phyloP scores from a whole-genome alignment of 208 protist genomes.

The Wallacemonas sp. region DNA sequence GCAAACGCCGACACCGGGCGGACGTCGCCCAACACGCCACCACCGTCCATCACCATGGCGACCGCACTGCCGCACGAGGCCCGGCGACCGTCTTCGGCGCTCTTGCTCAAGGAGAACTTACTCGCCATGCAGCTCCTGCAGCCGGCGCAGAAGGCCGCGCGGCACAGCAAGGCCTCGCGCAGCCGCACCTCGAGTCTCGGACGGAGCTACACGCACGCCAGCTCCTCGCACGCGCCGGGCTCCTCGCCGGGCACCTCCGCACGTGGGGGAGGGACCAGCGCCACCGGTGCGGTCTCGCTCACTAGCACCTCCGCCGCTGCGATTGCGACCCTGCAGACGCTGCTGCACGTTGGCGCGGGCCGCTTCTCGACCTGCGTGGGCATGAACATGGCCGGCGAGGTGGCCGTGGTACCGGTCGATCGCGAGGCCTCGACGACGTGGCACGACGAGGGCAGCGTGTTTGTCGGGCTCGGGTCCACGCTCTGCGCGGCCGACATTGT shows the following conservation, averaged over 20 bases:
- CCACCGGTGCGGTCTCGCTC: neutral
- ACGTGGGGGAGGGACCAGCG: neutral
- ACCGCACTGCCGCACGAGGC: neutral
- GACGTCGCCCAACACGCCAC: no score
- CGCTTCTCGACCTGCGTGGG: constrained; percentile 60
- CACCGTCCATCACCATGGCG: neutral
- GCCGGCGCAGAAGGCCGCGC: constrained; percentile 15
- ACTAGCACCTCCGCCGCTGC: constrained; percentile 25
- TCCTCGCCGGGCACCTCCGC: constrained; percentile 14
- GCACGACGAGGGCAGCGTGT: constrained; percentile 60
- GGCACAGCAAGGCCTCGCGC: neutral
- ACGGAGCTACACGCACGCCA: neutral
- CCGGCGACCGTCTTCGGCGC: neutral
- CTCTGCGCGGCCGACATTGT: constrained; percentile 54
- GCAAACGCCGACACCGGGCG: no score
- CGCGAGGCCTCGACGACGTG: constrained; percentile 49
- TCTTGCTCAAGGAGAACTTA: constrained; percentile 41
- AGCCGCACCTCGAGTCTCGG: constrained; percentile 4
- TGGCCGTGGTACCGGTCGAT: constrained; percentile 59
- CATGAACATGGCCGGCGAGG: constrained; percentile 66
- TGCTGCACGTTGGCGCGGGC: constrained; percentile 44
- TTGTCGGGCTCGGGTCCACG: constrained; percentile 60
- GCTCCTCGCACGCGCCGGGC: constrained; percentile 20
- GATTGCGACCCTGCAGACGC: constrained; percentile 26
- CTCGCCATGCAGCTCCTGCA: constrained; percentile 43